Percentiles rank a stretch among this genome's conserved stretches.
Evolutionary conservation across 176 grass and related monocot genomes (phyloP).

Genomic region (Musa schizocarpa): DNA sequence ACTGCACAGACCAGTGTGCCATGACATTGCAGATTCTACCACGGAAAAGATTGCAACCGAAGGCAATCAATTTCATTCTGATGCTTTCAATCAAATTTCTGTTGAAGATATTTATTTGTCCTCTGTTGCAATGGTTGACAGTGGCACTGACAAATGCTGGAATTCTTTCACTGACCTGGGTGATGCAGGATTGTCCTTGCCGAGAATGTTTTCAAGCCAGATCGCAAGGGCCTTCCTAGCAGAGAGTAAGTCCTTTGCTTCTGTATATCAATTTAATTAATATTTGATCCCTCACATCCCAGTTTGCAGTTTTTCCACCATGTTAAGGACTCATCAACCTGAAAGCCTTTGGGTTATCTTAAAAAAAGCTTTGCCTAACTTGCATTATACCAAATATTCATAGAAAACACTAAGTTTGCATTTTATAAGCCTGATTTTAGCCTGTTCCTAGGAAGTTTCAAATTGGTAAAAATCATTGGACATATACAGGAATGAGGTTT

Average conservation of each 20-base stretch:
- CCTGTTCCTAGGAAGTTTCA: background rate
- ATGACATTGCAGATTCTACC: background rate
- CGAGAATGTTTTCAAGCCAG: background rate
- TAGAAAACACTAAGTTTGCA: background rate
- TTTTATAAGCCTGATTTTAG: background rate
- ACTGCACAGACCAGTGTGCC: background rate
- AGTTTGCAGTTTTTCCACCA: background rate
- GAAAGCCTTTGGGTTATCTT: background rate
- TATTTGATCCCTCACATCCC: background rate
- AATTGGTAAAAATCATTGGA: background rate
- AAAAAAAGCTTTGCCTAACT: background rate
- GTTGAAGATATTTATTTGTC: background rate
- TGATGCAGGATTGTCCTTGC: background rate
- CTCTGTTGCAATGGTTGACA: slow-evolving; percentile 1
- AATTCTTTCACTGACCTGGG: background rate
- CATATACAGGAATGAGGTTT: too few relatives aligned
- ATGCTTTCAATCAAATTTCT: background rate
- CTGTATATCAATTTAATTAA: background rate
- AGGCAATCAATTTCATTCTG: background rate
- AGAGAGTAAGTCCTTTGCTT: slow-evolving; percentile 4
- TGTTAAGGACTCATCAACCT: background rate
- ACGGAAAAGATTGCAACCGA: background rate
- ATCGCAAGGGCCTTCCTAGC: slow-evolving; percentile 7
- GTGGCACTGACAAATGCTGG: background rate
- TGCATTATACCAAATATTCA: background rate